These are phyloP conservation scores for Sesbania bispinosa DNA, from an alignment of 306 rosid genomes.

Conservation along the genomic window DNA sequence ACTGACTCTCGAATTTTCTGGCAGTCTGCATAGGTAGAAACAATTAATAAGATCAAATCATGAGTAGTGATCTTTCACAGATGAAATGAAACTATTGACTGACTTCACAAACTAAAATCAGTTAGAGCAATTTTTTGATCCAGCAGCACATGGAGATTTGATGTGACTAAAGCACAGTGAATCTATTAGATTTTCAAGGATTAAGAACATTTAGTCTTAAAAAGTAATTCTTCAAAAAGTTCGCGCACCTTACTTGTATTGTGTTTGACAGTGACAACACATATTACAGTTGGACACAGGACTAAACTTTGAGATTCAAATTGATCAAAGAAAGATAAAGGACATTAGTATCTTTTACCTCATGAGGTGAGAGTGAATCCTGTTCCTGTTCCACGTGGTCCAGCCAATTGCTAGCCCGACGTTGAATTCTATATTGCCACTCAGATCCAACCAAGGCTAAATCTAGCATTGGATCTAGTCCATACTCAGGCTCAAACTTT, in stretches of 20 bases:
- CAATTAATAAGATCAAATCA: neutral
- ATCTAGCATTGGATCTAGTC: constrained; percentile 93
- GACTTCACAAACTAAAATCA: neutral
- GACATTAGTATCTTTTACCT: constrained; percentile 48
- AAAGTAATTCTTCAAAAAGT: neutral
- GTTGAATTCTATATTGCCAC: constrained; percentile 79
- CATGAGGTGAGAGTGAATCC: constrained; percentile 67
- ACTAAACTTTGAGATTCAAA: neutral
- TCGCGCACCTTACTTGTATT: neutral
- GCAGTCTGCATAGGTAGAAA: constrained; percentile 58
- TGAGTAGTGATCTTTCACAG: neutral
- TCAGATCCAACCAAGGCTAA: constrained; percentile 82
- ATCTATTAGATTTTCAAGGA: no score
- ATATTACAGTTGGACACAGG: neutral
- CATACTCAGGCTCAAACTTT: constrained; percentile 88
- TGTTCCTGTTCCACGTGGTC: constrained; percentile 84
- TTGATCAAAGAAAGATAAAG: neutral
- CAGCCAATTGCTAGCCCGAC: constrained; percentile 92
- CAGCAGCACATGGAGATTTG: neutral
- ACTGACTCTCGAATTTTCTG: constrained; percentile 73
- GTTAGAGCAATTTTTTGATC: neutral
- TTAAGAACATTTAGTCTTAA: no score
- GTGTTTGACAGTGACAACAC: neutral
- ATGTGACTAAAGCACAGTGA: neutral
- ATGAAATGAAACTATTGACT: neutral